A percentile compares a stretch with the other conserved stretches of the same genome.
Evolutionary conservation across 345 rosid species (phyloP).

Genomic region (Zanthoxylum bungeanum): DNA sequence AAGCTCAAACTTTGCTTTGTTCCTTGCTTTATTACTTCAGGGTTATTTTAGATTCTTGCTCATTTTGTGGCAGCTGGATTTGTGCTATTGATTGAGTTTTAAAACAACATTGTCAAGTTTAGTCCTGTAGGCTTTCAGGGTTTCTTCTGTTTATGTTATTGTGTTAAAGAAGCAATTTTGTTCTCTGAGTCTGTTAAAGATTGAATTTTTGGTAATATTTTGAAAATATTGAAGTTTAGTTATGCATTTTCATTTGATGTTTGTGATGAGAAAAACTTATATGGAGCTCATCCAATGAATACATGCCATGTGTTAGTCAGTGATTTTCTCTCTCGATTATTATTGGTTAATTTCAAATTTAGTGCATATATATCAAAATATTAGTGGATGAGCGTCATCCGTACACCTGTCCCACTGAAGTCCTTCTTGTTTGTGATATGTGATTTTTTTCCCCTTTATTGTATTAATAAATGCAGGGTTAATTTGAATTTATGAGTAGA

Average conservation of each 20-base stretch:
- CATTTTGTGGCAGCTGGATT: not conserved
- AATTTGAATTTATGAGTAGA: not conserved
- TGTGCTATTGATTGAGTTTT: not conserved
- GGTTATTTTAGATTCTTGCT: not conserved
- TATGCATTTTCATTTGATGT: not conserved
- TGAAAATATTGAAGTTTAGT: not conserved
- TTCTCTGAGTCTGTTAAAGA: slow-evolving; percentile 9
- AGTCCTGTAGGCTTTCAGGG: not conserved
- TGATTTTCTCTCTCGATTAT: too few relatives aligned
- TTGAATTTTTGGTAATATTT: not conserved
- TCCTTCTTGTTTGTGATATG: too few relatives aligned
- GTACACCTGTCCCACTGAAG: too few relatives aligned
- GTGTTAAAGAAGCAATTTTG: slow-evolving; percentile 14
- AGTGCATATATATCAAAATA: too few relatives aligned
- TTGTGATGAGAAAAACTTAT: too few relatives aligned
- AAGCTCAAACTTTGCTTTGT: too few relatives aligned
- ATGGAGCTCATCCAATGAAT: too few relatives aligned
- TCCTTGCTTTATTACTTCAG: slow-evolving; percentile 3
- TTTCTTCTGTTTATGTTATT: slow-evolving; percentile 6
- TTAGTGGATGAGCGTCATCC: too few relatives aligned
- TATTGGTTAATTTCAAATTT: too few relatives aligned
- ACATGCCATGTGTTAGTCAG: too few relatives aligned
- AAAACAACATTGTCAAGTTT: slow-evolving; percentile 2
- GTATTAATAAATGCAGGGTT: slow-evolving; percentile 10
- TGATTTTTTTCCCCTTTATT: not conserved